Base-by-base conservation (phyloP, 2,329 filamentous ascomycete species). In the Cryphonectria nitschkei region DNA sequence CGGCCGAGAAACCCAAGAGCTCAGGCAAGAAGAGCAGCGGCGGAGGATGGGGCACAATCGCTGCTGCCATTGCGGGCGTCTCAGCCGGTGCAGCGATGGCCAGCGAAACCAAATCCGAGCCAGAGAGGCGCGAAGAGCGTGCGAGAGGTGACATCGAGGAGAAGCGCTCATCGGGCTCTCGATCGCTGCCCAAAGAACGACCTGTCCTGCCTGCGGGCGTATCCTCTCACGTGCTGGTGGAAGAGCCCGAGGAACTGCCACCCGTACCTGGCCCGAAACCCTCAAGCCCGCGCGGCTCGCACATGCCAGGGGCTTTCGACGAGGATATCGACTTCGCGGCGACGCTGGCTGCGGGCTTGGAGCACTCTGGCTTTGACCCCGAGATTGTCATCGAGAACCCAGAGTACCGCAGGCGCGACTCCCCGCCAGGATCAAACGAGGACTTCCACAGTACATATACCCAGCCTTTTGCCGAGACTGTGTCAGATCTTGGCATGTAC, bases 321-420 rank as follows among this genome's bases (percentile, higher is more conserved):
- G 87, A 90, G 70, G 92, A 93, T 74, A 81, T 91, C 11, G 89
- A 89, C 67, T 93, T 94, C 74, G 88, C 90, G 9, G 92, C 91
- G 39, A 89, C 87, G 3, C 80, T 93, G 63, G 90, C 91, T 70
- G 92, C 91, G 64, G 90, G 89, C 1, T 83, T 93, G 65, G 82
- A 90, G 76, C 86, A 89, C n/a, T 87, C 89, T 62, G 92, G 92
- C 0, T 93, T 94, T 73, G 87, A 93, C 75, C 88, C 90, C 5
- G 86, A 91, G 56, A 88, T 93, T 70, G 89, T 93, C 62, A 90
- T 92, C 50, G 84, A 92, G 62, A 86, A 93, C 75, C 87, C 88
- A 0, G 82, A 79, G 1, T 93, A 90, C 76, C 88, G 88, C 74
- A 85, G 84, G 66, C 88, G 91, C 39, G 86, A 88, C 68, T 91